Evolutionary conservation across 495 filamentous ascomycete species (phyloP), one percentile per base, ranked within the genome.

Genomic region (Patellaria atrata): DNA sequence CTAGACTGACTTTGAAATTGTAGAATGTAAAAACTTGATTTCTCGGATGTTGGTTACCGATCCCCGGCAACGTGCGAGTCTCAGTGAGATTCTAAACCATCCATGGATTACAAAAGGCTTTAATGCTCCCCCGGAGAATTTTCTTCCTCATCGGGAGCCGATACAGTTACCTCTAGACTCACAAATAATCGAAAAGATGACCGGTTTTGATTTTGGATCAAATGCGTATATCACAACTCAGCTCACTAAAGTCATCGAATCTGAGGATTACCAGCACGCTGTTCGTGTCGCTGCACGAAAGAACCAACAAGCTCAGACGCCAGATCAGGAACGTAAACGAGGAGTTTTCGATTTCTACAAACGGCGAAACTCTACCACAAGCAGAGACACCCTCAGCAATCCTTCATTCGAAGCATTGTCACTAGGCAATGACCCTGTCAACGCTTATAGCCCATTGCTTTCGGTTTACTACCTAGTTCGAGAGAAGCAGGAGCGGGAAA

Each of bases 91-190:
- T 44, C 82, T 96, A 73, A 82, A 70, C 45, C 91, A 99, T 52
- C 83, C 89, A 3, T 99, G 89, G 89, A 84, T 96, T 67, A 79
- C 78, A 30, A 99, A 99, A 59, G 85, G 86, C 13, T 94, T 84
- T 54, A 74, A 64, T 43, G 66, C 65, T 3, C 73, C 84, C 23
- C 87, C 87, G 12, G 89, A 99, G 30, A 99, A 94, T 46, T 79
- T 79, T 40, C 67, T 99, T 1, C 83, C 87, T 9, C 56, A 62
- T 25, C 77, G 89, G 19, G 86, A 94, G 43, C 84, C 89, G 21
- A 51, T 99, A 18, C 70, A 79, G 27, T 62, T 93, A 17, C 84
- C 91, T 1, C 62, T 99, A 16, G 87, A 99, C 52, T 64, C 70
- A 0, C 71, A 77, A 27, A 76, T 94, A 10, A 73, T 96, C 35